Conservation (phyloP, 768 basidiomycete species). For the Termitomyces sp. region DNA sequence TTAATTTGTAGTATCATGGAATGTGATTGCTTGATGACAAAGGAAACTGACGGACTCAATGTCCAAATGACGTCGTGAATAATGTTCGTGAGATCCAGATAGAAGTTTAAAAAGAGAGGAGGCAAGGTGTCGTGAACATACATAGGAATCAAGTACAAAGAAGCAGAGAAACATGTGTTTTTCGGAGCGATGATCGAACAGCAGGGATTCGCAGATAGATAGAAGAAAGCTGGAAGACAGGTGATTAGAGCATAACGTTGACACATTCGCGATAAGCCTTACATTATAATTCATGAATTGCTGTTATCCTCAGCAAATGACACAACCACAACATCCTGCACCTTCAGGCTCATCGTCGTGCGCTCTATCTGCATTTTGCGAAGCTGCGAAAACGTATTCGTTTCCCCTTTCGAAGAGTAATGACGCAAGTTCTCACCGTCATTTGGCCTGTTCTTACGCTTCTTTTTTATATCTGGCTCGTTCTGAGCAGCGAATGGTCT, state of each 20-base stretch:
- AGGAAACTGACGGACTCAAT: not conserved
- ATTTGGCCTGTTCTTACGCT: slow-evolving; percentile 25
- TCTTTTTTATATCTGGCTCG: slow-evolving; percentile 53
- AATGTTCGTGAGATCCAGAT: not conserved
- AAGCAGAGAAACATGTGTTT: not conserved
- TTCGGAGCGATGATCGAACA: not conserved
- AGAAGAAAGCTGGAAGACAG: not conserved
- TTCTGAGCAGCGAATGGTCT: slow-evolving; percentile 48
- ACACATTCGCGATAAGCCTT: not conserved
- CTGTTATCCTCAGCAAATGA: slow-evolving; percentile 13
- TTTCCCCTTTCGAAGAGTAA: not conserved
- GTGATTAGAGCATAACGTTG: not conserved
- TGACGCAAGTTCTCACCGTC: slow-evolving; percentile 21
- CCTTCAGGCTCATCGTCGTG: slow-evolving; percentile 3
- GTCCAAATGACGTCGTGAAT: slow-evolving; percentile 1
- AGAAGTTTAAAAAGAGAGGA: not conserved
- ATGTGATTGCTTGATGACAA: not conserved
- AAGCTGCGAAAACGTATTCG: not conserved
- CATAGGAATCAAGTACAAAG: not conserved
- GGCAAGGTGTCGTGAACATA: too few species aligned
- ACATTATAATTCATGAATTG: not conserved
- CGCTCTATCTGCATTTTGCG: not conserved
- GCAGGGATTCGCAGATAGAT: not conserved
- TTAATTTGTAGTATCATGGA: not conserved
- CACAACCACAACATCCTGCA: slow-evolving; percentile 15